Evolutionary conservation across 352 stramenopile genomes (phyloP), one percentile per base, ranked within the genome.

Genomic region (Albugo laibachii): DNA sequence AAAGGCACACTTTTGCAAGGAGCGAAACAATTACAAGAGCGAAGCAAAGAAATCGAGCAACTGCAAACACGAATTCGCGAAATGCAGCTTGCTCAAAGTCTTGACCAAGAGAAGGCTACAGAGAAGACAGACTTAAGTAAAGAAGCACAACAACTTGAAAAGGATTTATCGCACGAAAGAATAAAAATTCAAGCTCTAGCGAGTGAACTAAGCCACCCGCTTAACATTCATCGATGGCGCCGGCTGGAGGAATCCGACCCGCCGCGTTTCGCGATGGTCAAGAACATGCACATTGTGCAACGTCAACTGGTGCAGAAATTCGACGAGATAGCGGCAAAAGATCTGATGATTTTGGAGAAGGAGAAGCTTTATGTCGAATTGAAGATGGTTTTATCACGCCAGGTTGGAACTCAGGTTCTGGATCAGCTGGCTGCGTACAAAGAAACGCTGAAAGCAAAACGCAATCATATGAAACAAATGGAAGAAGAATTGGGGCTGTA

Each of bases 311-410:
- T 94, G 47, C 64, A 72, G n/a, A 84, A 81, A 49, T 72, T 74
- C 50, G 75, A 87, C 13, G 71, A 84, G 42, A 64, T 62, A 11
- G 70, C 58, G 8, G 65, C 66, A 35, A 84, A 84, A 35, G 68
- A 84, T 44, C 47, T 83, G 14, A 56, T 82, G 15, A 84, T 87
- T 16, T 48, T 83, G 31, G 71, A 85, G 46, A 92, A 96, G 49
- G 85, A 96, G 52, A 94, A 94, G 47, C 56, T 94, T 10, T 95
- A 95, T 49, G 67, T 93, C 10, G 81, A 95, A 52, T 59, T 96
- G 21, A 94, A 94, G 54, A 88, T 72, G 13, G 80, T 93, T 19
- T 51, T 96, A 13, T 71, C 77, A 39, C 61, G 84, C 11, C 82
- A 95, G 42, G 82, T 83, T 14, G 83, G 83, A 11, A 70, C 76